These are phyloP conservation scores for Tylopilus subfusipes DNA, from an alignment of 768 basidiomycete species.

Conservation along the genomic window DNA sequence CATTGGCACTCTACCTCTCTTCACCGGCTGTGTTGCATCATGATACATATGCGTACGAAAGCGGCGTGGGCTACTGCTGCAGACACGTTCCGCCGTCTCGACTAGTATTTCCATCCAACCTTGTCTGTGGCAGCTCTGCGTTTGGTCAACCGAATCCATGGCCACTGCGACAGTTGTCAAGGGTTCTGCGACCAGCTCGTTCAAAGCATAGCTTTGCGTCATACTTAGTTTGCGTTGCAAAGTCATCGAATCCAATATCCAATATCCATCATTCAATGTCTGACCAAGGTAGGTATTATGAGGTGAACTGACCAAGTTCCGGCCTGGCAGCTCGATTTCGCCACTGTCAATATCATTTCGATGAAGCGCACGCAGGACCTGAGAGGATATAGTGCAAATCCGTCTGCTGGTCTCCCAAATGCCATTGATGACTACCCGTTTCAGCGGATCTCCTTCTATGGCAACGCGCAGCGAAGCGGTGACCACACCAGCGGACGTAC, in stretches of 20 bases:
- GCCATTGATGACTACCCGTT: background rate
- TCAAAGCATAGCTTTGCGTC: background rate
- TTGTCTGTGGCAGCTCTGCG: background rate
- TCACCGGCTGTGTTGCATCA: slow-evolving; percentile 2
- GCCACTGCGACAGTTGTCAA: background rate
- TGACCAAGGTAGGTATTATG: background rate
- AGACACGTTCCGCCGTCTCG: background rate
- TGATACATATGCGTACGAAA: slow-evolving; percentile 4
- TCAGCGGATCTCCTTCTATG: slow-evolving; percentile 5
- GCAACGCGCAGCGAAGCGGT: background rate
- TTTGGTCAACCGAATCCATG: background rate
- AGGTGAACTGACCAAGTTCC: background rate
- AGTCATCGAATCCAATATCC: background rate
- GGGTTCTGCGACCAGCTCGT: background rate
- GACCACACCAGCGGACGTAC: background rate
- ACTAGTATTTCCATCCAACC: background rate
- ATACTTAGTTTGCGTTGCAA: background rate
- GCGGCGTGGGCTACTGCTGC: background rate
- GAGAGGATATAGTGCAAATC: background rate
- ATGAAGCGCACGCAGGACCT: background rate
- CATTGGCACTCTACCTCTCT: background rate
- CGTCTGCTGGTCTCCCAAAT: background rate
- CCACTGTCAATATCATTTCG: background rate
- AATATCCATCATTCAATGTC: background rate
- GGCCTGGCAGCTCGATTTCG: background rate